Evolutionary conservation across 257 asterid genomes (phyloP), one percentile per base, ranked within the genome.

Genomic region (Rauvolfia tetraphylla): DNA sequence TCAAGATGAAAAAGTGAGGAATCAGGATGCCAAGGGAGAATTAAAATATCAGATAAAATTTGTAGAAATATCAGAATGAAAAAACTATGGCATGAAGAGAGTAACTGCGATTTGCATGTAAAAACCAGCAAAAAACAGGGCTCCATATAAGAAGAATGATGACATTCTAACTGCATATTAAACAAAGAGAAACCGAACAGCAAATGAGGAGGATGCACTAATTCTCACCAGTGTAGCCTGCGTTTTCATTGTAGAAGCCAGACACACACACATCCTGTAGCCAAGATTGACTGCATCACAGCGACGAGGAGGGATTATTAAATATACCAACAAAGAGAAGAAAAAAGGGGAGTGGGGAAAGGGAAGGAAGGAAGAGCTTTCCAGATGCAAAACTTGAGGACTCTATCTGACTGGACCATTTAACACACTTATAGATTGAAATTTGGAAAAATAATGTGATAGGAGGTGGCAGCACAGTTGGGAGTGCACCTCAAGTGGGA

Each of bases 171-270:
- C 51, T 68, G 29, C 48, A 58, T 53, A 0, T 22, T 17, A 29
- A 17, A 65, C 44, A 62, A 36, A 56, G 58, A 36, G 27, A 44
- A 65, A 33, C 27, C 44, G 65, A 27, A 72, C 42, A 73, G 65
- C 63, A 44, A 44, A 15, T 57, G 18, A 79, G 67, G 71, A 76
- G 71, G 59, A 57, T 6, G 66, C 10, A 29, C 71, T 61, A 63
- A 70, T 74, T 82, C 88, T 86, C 87, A 93, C 98, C 98, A 5
- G 96, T 90, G 87, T 93, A 93, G 75, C 92, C 88, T 3, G 95
- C 85, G 83, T 70, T 82, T 67, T 85, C 87, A 70, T 83, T 74
- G 68, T 82, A 84, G 83, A 87, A 83, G 79, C 88, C 90, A n/a
- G 93, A 69, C 58, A 90, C 79, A 80, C 86, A 88, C 81, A 83